A percentile compares a stretch with the other conserved stretches of the same genome.
Evolutionary conservation across 768 basidiomycete genomes (phyloP).

Genomic region (Rhodotorula diobovata): DNA sequence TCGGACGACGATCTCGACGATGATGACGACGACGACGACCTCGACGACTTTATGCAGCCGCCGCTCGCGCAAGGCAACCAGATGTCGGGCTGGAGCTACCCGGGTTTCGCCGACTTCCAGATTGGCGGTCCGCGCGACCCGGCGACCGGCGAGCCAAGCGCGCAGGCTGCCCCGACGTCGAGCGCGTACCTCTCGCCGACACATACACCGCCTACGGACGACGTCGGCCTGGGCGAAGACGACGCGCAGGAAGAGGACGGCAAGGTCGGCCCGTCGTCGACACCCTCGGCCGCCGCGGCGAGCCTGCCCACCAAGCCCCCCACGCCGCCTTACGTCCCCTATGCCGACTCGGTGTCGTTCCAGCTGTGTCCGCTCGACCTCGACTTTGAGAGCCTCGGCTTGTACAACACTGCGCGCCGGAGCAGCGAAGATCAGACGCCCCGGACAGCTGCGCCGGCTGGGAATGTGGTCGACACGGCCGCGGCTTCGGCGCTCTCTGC

Average conservation of each 20-base stretch:
- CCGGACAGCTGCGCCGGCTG: not conserved
- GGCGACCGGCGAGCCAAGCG: not conserved
- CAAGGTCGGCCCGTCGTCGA: not conserved
- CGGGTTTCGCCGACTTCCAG: constrained; percentile 23
- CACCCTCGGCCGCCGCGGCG: not conserved
- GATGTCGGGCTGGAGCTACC: constrained; percentile 30
- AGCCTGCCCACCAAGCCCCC: not conserved
- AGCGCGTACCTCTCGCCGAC: constrained; percentile 3
- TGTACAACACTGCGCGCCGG: not conserved
- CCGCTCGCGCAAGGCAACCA: constrained; percentile 17
- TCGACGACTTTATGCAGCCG: constrained; percentile 18
- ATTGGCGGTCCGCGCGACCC: constrained; percentile 5
- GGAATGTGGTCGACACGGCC: not conserved
- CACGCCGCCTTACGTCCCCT: not conserved
- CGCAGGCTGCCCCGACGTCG: too few species aligned
- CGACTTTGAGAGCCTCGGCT: not conserved
- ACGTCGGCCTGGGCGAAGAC: constrained; percentile 13
- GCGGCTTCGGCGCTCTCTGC: too few species aligned
- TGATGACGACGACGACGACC: constrained; percentile 34
- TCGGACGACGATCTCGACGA: constrained; percentile 22
- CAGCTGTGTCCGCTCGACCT: constrained; percentile 8
- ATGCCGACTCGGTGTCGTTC: constrained; percentile 3
- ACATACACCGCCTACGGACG: constrained; percentile 16
- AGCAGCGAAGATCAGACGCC: not conserved
- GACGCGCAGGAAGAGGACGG: constrained; percentile 10